Evolutionary conservation across 78 protist genomes (phyloP).

Genomic region (Protostelium mycophagum): DNA sequence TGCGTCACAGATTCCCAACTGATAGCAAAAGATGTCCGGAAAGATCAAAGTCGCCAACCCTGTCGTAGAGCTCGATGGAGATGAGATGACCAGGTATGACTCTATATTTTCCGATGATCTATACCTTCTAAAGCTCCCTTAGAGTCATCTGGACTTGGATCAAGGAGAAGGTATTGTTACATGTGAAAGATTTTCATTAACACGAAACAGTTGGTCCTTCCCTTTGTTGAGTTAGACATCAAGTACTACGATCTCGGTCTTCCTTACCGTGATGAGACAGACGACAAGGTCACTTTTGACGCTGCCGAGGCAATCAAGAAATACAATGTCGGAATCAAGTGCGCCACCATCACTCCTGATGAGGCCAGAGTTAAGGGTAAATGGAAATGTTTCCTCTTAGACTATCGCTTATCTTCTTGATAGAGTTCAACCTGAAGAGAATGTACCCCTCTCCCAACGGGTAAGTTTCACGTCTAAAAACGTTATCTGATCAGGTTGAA

Average conservation of each 20-base stretch:
- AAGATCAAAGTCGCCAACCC: conserved; percentile 60
- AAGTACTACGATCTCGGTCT: conserved; percentile 76
- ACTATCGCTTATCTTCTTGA: neutral
- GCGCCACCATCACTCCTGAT: conserved; percentile 96
- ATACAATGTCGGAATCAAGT: conserved; percentile 92
- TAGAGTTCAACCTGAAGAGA: conserved; percentile 69
- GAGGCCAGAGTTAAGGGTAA: conserved; percentile 79
- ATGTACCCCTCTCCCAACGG: conserved; percentile 96
- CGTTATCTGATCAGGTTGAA: neutral
- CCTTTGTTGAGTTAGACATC: conserved; percentile 49
- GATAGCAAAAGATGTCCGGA: no score
- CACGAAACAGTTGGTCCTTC: conserved; percentile 3
- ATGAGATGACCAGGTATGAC: conserved; percentile 55
- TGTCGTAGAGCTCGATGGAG: conserved; percentile 73
- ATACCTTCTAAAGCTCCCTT: neutral
- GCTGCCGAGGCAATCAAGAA: conserved; percentile 79
- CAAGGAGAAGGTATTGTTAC: conserved; percentile 69
- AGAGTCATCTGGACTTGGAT: conserved; percentile 81
- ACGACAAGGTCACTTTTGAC: conserved; percentile 80
- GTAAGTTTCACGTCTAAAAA: neutral
- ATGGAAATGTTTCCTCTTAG: neutral
- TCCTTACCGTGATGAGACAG: conserved; percentile 65
- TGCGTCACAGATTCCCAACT: no score
- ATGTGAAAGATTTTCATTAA: neutral
- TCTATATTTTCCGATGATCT: neutral